phyloP scores from a whole-genome alignment of 768 basidiomycete species.

The Serendipita sp. region DNA sequence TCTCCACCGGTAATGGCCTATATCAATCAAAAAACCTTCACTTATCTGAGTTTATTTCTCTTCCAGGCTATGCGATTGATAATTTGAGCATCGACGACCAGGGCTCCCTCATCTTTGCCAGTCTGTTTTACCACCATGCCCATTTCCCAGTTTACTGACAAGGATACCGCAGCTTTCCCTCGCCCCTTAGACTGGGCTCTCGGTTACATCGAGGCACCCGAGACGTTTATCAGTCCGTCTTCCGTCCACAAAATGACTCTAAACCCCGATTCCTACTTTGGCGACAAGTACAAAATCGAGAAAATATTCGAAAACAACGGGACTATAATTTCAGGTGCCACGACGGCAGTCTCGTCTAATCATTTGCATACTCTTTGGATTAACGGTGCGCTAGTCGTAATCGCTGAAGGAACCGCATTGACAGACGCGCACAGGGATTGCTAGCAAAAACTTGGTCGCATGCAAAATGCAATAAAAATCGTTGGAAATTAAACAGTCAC shows the following conservation, averaged over 20 bases:
- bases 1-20: slow-evolving; percentile 33
- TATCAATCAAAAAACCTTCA: background rate
- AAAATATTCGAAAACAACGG: slow-evolving; percentile 62
- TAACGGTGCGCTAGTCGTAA: slow-evolving; percentile 29
- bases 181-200: slow-evolving; percentile 20
- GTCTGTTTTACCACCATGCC: slow-evolving; percentile 20
- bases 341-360: slow-evolving; percentile 40
- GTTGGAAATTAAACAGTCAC: too few relatives aligned
- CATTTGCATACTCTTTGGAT: slow-evolving; percentile 36
- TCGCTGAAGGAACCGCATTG: background rate
- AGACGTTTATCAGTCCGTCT: slow-evolving; percentile 26
- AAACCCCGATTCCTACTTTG: slow-evolving; percentile 43
- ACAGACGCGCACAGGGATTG: background rate
- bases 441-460: background rate
- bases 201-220: slow-evolving; percentile 30
- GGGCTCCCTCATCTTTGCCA: slow-evolving; percentile 48
- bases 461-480: background rate
- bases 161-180: slow-evolving; percentile 26
- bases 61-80: slow-evolving; percentile 36
- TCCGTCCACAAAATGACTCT: slow-evolving; percentile 36
- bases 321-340: slow-evolving; percentile 35
- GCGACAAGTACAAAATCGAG: slow-evolving; percentile 41
- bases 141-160: background rate
- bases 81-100: slow-evolving; percentile 44
- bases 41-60: background rate